Conservation (phyloP, 805 yeast genomes). For the Sugiyamaella floridensis region DNA sequence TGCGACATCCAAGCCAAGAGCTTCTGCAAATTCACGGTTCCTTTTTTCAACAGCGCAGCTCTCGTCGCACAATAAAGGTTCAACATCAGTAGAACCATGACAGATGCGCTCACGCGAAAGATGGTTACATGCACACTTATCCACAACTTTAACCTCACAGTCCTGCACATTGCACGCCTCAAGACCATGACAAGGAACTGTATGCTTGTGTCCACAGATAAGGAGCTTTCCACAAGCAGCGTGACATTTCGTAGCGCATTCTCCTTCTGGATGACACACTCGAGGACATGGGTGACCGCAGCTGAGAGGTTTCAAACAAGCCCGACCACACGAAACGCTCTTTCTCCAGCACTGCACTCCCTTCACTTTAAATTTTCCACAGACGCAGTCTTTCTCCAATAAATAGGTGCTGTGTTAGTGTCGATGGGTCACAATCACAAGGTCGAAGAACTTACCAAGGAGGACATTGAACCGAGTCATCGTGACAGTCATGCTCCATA, state of each 20-base stretch:
- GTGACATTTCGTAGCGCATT: constrained; percentile 55
- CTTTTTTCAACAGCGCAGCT: constrained; percentile 58
- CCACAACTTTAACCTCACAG: constrained; percentile 36
- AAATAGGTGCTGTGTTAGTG: constrained; percentile 36
- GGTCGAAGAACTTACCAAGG: constrained; percentile 39
- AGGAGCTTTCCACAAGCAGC: constrained; percentile 48
- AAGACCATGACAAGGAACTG: constrained; percentile 53
- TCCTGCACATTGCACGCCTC: constrained; percentile 32
- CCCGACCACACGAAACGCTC: constrained; percentile 59
- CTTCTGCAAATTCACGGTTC: constrained; percentile 54
- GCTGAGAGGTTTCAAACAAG: constrained; percentile 46
- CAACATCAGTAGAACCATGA: constrained; percentile 39
- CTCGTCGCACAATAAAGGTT: constrained; percentile 51
- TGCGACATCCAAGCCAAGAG: constrained; percentile 42
- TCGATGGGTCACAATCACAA: not conserved
- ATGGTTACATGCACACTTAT: constrained; percentile 64
- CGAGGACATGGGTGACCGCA: constrained; percentile 52
- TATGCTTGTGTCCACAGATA: constrained; percentile 66
- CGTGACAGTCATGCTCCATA: constrained; percentile 68
- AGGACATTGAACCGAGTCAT: constrained; percentile 59
- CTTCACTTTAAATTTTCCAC: constrained; percentile 50
- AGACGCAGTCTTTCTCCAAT: constrained; percentile 52
- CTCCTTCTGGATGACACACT: constrained; percentile 51
- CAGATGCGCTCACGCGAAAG: constrained; percentile 45
- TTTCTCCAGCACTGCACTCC: constrained; percentile 66